phyloP scores from a whole-genome alignment of 805 yeast genomes.

The Teunomyces gatunensis region DNA sequence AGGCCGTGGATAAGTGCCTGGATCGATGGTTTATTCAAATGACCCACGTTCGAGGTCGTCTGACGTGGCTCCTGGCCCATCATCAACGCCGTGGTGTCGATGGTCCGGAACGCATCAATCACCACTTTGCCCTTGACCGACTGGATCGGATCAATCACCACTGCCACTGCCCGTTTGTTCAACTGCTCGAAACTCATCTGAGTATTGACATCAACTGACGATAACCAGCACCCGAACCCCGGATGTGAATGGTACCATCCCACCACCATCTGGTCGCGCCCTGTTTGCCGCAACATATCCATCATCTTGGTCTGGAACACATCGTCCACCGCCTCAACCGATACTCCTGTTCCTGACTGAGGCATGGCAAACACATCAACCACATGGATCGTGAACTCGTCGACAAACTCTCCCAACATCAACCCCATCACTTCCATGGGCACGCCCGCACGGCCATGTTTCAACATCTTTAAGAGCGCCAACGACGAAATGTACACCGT shows the following conservation, averaged over 20 bases:
- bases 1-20: constrained; percentile 96
- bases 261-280: constrained; percentile 98
- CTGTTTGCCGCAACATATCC: constrained; percentile 99
- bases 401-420: constrained; percentile 97
- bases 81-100: constrained; percentile 83
- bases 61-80: constrained; percentile 98
- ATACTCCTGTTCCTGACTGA: constrained; percentile 96
- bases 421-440: constrained; percentile 91
- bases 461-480: constrained; percentile 93
- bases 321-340: constrained; percentile 98
- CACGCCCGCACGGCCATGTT: constrained; percentile 92
- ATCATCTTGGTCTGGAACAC: constrained; percentile 98
- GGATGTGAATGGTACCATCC: constrained; percentile 99
- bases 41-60: constrained; percentile 93
- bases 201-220: constrained; percentile 95
- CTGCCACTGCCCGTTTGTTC: constrained; percentile 95
- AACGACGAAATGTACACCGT: constrained; percentile 94
- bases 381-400: constrained; percentile 94
- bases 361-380: constrained; percentile 99
- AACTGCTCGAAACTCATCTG: constrained; percentile 97
- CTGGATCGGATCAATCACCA: constrained; percentile 97
- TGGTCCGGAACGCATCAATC: constrained; percentile 95
- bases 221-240: constrained; percentile 97
- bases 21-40: constrained; percentile 91
- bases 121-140: constrained; percentile 98